Base-by-base conservation (phyloP, 2,329 filamentous ascomycete genomes). In the Lachnellula suecica region DNA sequence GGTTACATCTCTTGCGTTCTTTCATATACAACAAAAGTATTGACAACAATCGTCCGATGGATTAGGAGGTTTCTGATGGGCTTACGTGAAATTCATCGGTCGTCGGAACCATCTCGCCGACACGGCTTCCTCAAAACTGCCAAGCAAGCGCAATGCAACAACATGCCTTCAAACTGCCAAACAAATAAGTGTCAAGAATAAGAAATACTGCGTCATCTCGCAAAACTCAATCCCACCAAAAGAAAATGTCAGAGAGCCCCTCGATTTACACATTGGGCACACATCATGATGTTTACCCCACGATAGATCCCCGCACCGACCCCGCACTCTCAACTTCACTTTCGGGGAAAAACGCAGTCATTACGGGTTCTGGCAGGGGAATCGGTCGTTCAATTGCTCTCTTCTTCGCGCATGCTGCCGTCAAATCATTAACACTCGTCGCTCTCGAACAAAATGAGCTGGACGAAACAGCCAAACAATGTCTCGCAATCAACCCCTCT, bases 381-480 rank as follows among this genome's bases (percentile, higher is more conserved):
- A 57, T 62, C 1, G 58, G 63, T 37, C 53, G 40, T 17, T 40
- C 48, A 24, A 51, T 38, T 24, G 41, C 48, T 17, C 19, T 45
- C 11, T 42, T 43, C 19, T 31, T 51, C 20, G 27, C 66, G 9
- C 58, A 47, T 22, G 51, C 58, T n/a, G 34, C 40, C 4, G 59
- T 59, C 24, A 47, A 38, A 40, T 37, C 45, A 4, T 17, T 47
- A 4, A 47, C 29, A 3, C n/a, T 47, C 22, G 31, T 47, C 3
- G 45, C 45, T 23, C 31, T 47, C 9, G 45, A 47, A 37, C 27
- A 37, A 37, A 31, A 19, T 15, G 45, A 47, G 24, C 20, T 47
- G 3, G 17, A 47, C 7, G 45, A 47, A 17, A 47, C 45, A n/a
- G 20, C 29, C n/a, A 24, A 19, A 17, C 19, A 20, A 23, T 47